Conservation (phyloP, 805 yeast genomes). For the Zygoascus bituminiphila region DNA sequence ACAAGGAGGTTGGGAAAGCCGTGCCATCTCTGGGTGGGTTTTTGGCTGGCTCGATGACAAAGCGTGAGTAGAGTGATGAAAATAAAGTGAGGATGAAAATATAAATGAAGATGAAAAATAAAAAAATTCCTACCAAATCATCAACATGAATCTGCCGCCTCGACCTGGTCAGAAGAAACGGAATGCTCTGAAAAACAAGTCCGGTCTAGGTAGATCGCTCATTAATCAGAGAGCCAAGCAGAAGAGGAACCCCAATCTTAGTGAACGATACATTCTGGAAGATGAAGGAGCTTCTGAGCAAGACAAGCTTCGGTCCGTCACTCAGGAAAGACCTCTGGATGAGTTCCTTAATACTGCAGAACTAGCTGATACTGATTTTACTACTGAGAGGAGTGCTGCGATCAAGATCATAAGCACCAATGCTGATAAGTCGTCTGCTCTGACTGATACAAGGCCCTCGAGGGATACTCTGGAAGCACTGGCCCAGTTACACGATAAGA, state of each 20-base stretch:
- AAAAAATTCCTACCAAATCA: background rate
- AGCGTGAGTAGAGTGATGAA: too few species aligned
- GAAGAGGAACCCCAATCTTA: conserved; percentile 39
- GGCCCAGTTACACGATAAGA: conserved; percentile 43
- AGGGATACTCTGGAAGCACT: conserved; percentile 33
- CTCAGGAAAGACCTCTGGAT: conserved; percentile 89
- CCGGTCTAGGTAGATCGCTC: conserved; percentile 81
- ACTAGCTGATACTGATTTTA: conserved; percentile 90
- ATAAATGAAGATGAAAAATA: background rate
- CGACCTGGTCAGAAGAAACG: conserved; percentile 72
- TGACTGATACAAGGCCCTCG: conserved; percentile 44
- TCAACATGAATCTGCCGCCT: background rate
- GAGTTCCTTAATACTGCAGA: conserved; percentile 94
- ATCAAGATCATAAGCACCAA: conserved; percentile 66
- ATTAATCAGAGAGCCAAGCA: conserved; percentile 56
- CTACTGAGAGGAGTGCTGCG: conserved; percentile 78
- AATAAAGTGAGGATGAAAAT: background rate
- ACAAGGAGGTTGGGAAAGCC: too few species aligned
- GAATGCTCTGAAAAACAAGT: conserved; percentile 40
- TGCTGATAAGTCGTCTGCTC: conserved; percentile 50
- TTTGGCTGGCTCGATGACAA: background rate
- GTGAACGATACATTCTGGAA: conserved; percentile 60
- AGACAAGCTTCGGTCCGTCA: conserved; percentile 82
- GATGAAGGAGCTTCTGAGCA: conserved; percentile 38
- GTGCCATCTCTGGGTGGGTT: too few species aligned